Base-by-base conservation (phyloP, 1,284 basidiomycete genomes). In the Cutaneotrichosporon spelunceum region DNA sequence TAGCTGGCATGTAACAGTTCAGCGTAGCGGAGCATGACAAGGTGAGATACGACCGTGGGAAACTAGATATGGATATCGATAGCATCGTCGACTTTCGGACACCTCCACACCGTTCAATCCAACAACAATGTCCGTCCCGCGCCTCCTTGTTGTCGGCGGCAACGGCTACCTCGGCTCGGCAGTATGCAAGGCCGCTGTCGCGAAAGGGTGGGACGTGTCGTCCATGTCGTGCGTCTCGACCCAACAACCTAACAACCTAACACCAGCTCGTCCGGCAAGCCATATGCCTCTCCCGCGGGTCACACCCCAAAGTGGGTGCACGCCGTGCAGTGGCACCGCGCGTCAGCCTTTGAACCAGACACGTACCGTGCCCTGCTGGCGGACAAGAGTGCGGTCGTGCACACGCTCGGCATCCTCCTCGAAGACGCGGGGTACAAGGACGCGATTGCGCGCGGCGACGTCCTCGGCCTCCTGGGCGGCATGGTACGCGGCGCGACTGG, bases 111-210 rank as follows among this genome's bases (percentile, higher is more conserved):
- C 42, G 30, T 26, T 36, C 36, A 30, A 33, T 9, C 10, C 19
- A 23, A 9, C 23, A 16, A 42, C 39, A 34, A 59, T 59, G 49
- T 33, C 39, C 29, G 68, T 76, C 11, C 74, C 70, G 0, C 63
- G 66, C 82, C 65, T 96, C 62, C 85, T 94, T 9, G 92, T 97
- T 33, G 86, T 96, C 1, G 94, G 94, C 21, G 93, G 93, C 33
- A 96, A 96, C 78, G 93, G 94, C 14, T 97, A 95, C 81, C 86
- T 97, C 67, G 93, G 95, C 60, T 96, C 94, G 26, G 88, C 93
- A 7, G 86, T 98, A 42, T 96, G 93, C 81, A 89, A 86, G 75
- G 85, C 87, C 19, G 94, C 93, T 10, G 81, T 97, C 21, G 83
- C 86, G 24, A 86, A 86, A 60, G 93, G 94, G 1, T 87, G 92